phyloP scores from a whole-genome alignment of 2,329 filamentous ascomycete species.

The Helicocarpus griseus region DNA sequence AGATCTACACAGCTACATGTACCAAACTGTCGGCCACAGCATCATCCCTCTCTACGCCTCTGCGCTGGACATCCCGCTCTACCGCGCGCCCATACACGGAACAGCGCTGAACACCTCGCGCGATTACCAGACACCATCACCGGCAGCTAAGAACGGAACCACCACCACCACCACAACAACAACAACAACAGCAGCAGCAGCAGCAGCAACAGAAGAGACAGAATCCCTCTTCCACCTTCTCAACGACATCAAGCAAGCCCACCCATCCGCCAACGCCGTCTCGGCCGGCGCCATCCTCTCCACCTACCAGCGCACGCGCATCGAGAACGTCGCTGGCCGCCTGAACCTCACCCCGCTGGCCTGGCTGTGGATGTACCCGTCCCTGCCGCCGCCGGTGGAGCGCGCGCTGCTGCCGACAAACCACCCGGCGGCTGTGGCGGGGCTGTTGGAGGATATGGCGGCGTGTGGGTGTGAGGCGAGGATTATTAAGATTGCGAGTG shows the following conservation, averaged over 20 bases:
- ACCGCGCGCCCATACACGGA: slow-evolving; percentile 67
- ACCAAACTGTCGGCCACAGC: slow-evolving; percentile 89
- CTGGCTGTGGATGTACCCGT: slow-evolving; percentile 86
- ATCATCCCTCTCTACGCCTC: slow-evolving; percentile 75
- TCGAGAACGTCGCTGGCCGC: slow-evolving; percentile 80
- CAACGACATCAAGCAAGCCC: slow-evolving; percentile 51
- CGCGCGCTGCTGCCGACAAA: slow-evolving; percentile 8
- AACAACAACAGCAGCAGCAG: slow-evolving; percentile 2
- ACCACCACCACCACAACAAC: background rate
- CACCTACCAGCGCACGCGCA: slow-evolving; percentile 90
- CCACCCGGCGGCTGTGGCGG: slow-evolving; percentile 18
- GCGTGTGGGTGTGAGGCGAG: slow-evolving; percentile 70
- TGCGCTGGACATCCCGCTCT: slow-evolving; percentile 73
- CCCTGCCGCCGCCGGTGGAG: slow-evolving; percentile 47
- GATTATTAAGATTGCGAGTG: slow-evolving; percentile 90
- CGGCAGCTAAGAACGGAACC: too few relatives aligned
- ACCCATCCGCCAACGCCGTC: slow-evolving; percentile 77
- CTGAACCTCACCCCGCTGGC: slow-evolving; percentile 75
- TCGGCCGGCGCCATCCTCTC: slow-evolving; percentile 88
- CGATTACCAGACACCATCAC: slow-evolving; percentile 50
- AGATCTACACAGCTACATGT: slow-evolving; percentile 98
- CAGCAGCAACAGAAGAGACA: slow-evolving; percentile 60
- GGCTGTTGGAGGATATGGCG: slow-evolving; percentile 72
- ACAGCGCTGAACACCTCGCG: slow-evolving; percentile 58
- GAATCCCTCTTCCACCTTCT: slow-evolving; percentile 76